phyloP scores from a whole-genome alignment of 108 stramenopile species.

The Cyclotella kingstonii region DNA sequence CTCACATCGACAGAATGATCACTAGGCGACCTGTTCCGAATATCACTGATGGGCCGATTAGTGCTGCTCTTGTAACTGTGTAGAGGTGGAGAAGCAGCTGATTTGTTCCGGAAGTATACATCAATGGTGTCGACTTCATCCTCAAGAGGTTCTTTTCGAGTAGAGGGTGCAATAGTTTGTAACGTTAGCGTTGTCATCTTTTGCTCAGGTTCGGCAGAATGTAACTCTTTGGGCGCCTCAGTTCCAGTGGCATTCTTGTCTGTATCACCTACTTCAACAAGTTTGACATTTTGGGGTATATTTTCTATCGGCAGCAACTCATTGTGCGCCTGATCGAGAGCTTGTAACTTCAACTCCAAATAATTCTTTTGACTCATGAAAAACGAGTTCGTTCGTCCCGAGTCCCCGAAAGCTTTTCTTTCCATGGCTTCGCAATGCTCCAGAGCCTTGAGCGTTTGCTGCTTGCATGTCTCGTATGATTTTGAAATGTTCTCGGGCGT shows the following conservation, averaged over 20 bases:
- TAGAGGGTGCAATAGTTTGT: neutral
- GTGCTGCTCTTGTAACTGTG: too few species aligned
- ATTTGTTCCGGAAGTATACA: conserved; percentile 19
- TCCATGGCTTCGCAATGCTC: conserved; percentile 20
- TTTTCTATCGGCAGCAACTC: conserved; percentile 16
- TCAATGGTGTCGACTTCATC: conserved; percentile 36
- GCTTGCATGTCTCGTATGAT: conserved; percentile 11
- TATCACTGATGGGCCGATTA: too few species aligned
- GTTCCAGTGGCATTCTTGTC: neutral
- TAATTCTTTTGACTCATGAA: conserved; percentile 36
- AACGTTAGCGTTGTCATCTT: neutral
- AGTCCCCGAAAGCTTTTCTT: neutral
- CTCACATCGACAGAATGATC: conserved; percentile 12
- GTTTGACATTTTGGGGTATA: neutral
- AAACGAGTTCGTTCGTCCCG: conserved; percentile 12
- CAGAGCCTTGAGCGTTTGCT: conserved; percentile 20
- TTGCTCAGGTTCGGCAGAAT: neutral
- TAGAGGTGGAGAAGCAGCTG: too few species aligned
- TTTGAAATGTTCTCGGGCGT: conserved; percentile 6
- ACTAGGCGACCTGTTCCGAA: neutral
- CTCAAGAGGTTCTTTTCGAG: neutral
- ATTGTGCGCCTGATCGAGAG: conserved; percentile 37
- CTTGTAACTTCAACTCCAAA: conserved; percentile 39
- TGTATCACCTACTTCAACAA: neutral
- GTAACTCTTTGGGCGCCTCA: neutral